Percentiles rank a stretch among this genome's conserved stretches.
Conservation (phyloP, 176 grass and related monocot genomes). For the Alopecurus myosuroides region DNA sequence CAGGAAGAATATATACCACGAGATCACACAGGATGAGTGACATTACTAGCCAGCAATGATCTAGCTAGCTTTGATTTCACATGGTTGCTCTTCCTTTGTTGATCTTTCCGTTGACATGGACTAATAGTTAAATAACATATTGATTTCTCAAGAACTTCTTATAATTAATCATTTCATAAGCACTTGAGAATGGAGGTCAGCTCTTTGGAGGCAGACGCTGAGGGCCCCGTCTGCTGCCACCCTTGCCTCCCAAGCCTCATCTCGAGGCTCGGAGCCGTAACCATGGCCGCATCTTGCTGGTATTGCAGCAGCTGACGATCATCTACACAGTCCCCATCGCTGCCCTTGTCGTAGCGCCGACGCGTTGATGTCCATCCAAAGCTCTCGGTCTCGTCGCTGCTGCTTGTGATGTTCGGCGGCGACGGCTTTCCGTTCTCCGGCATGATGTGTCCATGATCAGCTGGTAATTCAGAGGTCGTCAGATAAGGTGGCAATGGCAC, state of each 20-base stretch:
- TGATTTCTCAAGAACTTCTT: not conserved
- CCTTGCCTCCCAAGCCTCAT: slow-evolving; percentile 48
- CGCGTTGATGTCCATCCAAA: not conserved
- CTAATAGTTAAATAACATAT: not conserved
- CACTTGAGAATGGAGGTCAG: slow-evolving; percentile 30
- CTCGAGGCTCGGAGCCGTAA: slow-evolving; percentile 31
- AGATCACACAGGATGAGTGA: too few relatives aligned
- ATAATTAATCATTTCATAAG: slow-evolving; percentile 26
- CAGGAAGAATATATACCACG: too few relatives aligned
- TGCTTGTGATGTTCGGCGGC: not conserved
- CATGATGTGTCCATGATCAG: not conserved
- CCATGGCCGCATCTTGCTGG: not conserved
- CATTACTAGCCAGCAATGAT: not conserved
- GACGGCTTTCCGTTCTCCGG: not conserved
- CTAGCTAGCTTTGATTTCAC: not conserved
- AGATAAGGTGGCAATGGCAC: not conserved
- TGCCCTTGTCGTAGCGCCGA: not conserved
- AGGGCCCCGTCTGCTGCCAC: slow-evolving; percentile 39
- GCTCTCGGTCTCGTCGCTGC: slow-evolving; percentile 4
- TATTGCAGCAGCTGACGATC: not conserved
- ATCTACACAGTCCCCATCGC: not conserved
- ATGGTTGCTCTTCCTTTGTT: not conserved
- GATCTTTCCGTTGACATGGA: not conserved
- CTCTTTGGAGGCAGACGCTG: slow-evolving; percentile 19
- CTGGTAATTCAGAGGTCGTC: not conserved